Conservation (phyloP, 352 stramenopile genomes). For the Phytophthora litchii region DNA sequence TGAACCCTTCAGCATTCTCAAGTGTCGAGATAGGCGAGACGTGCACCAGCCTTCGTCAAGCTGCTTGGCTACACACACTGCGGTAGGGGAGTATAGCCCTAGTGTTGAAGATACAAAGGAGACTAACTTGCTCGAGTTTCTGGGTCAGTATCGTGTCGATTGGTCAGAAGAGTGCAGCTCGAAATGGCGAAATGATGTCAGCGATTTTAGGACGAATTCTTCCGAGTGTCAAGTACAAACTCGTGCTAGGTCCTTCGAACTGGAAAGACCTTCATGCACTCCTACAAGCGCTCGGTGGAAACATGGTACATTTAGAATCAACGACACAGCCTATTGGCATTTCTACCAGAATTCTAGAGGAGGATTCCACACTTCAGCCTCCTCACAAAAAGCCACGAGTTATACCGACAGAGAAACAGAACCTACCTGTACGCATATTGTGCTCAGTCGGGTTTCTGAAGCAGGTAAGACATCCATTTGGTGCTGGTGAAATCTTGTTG, state of each 20-base stretch:
- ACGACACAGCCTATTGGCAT: neutral
- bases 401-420: slow-evolving; percentile 18
- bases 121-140: slow-evolving; percentile 3
- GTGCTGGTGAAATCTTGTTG: neutral
- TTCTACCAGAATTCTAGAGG: slow-evolving; percentile 1
- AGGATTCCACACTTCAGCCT: slow-evolving; percentile 8
- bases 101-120: neutral
- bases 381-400: slow-evolving; percentile 34
- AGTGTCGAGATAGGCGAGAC: slow-evolving; percentile 55
- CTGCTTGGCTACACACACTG: slow-evolving; percentile 64
- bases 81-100: slow-evolving; percentile 35
- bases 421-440: slow-evolving; percentile 42
- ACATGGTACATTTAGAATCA: neutral
- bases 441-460: slow-evolving; percentile 51
- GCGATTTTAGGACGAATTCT: slow-evolving; percentile 33
- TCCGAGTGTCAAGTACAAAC: slow-evolving; percentile 45
- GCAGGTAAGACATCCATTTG: slow-evolving; percentile 27
- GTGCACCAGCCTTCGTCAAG: slow-evolving; percentile 65
- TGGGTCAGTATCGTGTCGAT: slow-evolving; percentile 32
- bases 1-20: slow-evolving; percentile 48
- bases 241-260: slow-evolving; percentile 41
- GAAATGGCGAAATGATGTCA: slow-evolving; percentile 13
- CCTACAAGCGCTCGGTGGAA: slow-evolving; percentile 8
- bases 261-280: slow-evolving; percentile 46
- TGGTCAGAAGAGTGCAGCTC: slow-evolving; percentile 14